phyloP scores from a whole-genome alignment of 441 rosid species.

The Lepidium campestre region DNA sequence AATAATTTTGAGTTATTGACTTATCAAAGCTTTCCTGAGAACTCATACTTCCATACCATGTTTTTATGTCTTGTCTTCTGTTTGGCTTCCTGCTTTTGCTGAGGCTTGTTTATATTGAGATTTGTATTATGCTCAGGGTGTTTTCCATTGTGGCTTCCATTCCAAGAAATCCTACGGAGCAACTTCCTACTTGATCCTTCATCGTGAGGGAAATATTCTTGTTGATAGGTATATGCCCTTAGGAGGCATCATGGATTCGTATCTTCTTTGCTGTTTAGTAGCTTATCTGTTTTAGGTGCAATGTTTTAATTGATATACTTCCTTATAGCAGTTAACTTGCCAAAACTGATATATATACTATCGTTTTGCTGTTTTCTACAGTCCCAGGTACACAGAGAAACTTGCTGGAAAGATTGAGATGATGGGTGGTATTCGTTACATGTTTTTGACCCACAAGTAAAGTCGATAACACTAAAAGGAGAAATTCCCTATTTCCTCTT shows the following conservation, averaged over 20 bases:
- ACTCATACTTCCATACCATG: background rate
- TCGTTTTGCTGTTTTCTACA: slow-evolving; percentile 23
- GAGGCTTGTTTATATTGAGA: background rate
- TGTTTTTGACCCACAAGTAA: slow-evolving; percentile 67
- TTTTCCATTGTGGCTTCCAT: slow-evolving; percentile 68
- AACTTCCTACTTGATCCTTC: slow-evolving; percentile 49
- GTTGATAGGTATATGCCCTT: slow-evolving; percentile 44
- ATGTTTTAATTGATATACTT: background rate
- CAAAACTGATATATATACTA: background rate
- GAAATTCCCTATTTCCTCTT: background rate
- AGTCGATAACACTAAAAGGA: background rate
- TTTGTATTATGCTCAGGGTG: slow-evolving; percentile 36
- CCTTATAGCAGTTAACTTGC: background rate
- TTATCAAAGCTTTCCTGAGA: background rate
- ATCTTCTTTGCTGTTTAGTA: background rate
- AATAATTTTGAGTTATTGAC: background rate
- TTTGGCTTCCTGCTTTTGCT: slow-evolving; percentile 1
- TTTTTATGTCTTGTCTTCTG: background rate
- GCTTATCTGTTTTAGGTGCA: background rate
- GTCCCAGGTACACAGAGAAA: slow-evolving; percentile 53
- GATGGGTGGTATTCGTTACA: slow-evolving; percentile 51
- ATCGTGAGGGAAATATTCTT: slow-evolving; percentile 53
- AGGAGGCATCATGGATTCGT: background rate
- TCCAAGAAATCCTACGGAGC: slow-evolving; percentile 65
- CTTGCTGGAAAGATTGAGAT: slow-evolving; percentile 42